These are phyloP conservation scores for Rhododendron vialii DNA, from an alignment of 148 eudicot species.

Conservation along the genomic window DNA sequence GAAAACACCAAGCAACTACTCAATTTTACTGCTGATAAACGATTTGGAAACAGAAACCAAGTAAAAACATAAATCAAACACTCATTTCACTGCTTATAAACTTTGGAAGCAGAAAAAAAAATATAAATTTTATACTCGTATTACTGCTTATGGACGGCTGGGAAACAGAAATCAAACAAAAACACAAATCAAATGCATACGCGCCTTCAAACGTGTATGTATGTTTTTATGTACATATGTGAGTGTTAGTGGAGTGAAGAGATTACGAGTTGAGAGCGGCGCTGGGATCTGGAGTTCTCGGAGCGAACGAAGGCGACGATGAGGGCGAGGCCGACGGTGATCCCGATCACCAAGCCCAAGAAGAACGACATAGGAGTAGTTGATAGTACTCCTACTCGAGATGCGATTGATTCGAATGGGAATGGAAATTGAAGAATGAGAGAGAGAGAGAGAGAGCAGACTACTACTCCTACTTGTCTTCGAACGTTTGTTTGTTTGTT, in stretches of 20 bases:
- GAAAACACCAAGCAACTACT: not conserved
- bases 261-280: conserved; percentile 53
- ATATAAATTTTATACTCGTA: not conserved
- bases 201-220: not conserved
- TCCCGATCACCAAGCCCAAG: conserved; percentile 52
- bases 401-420: not conserved
- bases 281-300: conserved; percentile 73
- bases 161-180: not conserved
- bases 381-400: not conserved
- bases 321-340: conserved; percentile 47
- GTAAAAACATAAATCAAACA: too few species aligned
- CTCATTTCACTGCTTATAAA: not conserved
- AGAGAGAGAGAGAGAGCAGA: not conserved
- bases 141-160: not conserved
- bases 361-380: conserved; percentile 50
- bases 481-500: too few species aligned
- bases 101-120: not conserved
- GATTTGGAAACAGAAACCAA: too few species aligned
- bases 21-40: not conserved
- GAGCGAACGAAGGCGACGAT: conserved; percentile 69
- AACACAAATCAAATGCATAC: not conserved
- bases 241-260: not conserved
- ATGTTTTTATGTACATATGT: not conserved
- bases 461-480: too few species aligned
- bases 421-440: not conserved